phyloP scores from a whole-genome alignment of 2,329 filamentous ascomycete genomes.

The Colletotrichum tropicale region DNA sequence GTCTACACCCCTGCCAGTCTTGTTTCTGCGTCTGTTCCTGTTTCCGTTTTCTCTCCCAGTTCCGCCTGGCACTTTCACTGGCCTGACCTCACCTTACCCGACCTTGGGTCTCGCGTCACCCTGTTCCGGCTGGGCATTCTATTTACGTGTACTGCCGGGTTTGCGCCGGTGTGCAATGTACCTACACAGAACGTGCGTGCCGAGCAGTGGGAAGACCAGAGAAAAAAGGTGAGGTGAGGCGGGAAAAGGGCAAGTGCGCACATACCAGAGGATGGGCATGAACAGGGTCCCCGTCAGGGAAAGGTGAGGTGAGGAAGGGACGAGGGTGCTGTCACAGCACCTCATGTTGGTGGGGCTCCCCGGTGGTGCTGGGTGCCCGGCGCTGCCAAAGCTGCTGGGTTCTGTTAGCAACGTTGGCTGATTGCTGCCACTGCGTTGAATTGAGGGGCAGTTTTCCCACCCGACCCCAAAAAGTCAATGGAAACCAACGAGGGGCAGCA shows the following conservation, averaged over 20 bases:
- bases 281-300: not conserved
- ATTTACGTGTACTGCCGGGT: conserved; percentile 1
- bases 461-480: not conserved
- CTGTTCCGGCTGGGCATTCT: conserved; percentile 1
- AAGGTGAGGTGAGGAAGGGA: not conserved
- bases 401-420: not conserved
- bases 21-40: conserved; percentile 8
- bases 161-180: not conserved
- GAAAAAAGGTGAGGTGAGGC: not conserved
- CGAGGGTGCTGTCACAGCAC: conserved; percentile 8
- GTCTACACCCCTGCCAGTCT: not conserved
- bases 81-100: not conserved
- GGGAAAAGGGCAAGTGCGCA: not conserved
- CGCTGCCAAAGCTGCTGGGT: not conserved
- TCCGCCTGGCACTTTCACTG: not conserved
- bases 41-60: not conserved
- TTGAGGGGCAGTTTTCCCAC: not conserved
- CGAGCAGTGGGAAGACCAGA: not conserved
- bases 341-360: conserved; percentile 2
- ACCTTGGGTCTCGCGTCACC: not conserved
- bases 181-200: not conserved
- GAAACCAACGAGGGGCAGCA: not conserved
- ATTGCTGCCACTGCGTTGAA: not conserved
- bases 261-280: not conserved
- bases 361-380: not conserved